phyloP scores from a whole-genome alignment of 2,329 filamentous ascomycete species.

The Hymenoscyphus occultus region DNA sequence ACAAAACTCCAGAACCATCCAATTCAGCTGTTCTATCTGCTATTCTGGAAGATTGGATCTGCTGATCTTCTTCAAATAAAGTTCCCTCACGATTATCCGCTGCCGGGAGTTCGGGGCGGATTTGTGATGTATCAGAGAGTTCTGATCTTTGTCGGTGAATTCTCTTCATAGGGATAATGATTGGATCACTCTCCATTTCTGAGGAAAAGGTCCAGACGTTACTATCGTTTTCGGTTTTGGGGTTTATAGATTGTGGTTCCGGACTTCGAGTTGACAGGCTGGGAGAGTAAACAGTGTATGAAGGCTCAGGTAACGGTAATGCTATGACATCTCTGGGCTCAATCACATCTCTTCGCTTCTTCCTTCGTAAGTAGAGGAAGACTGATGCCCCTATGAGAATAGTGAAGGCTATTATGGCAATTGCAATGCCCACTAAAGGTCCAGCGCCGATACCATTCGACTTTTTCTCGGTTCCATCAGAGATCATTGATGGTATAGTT shows the following conservation, averaged over 20 bases:
- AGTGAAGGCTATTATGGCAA: background rate
- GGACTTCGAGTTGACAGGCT: background rate
- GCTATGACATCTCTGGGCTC: background rate
- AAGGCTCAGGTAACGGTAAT: background rate
- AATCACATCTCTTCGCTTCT: conserved; percentile 3
- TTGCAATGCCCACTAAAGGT: background rate
- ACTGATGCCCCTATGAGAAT: background rate
- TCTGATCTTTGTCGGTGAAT: conserved; percentile 11
- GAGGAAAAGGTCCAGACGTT: background rate
- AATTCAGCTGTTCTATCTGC: conserved; percentile 7
- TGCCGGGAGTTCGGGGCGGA: conserved; percentile 2
- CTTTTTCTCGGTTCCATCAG: background rate
- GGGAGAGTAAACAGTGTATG: background rate
- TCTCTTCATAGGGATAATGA: background rate
- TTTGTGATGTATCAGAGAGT: background rate
- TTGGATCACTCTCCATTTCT: background rate
- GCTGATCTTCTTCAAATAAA: background rate
- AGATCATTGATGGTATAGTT: background rate
- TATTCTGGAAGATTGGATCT: conserved; percentile 3
- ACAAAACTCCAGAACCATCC: background rate
- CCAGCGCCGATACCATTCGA: background rate
- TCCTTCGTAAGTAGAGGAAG: background rate
- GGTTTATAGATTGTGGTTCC: background rate
- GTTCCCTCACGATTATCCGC: background rate
- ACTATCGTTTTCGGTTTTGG: background rate